Base-by-base conservation (phyloP, 371 early-diverging fungal genomes). In the Lichtheimia corymbifera region DNA sequence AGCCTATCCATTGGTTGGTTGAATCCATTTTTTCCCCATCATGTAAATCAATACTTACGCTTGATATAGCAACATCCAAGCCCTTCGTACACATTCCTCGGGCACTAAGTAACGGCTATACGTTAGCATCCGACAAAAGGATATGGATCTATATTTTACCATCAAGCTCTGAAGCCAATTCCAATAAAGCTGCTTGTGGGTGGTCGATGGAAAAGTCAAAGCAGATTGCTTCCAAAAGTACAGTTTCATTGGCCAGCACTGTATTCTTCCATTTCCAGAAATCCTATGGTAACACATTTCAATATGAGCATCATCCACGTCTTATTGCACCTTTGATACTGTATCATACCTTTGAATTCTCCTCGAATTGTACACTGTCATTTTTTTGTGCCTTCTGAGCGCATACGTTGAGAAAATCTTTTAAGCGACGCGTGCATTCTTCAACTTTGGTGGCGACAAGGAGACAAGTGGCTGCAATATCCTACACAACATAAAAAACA, bases 391-490 rank as follows among this genome's bases (percentile, higher is more conserved):
- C 86, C 60, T 86, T 87, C 66, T 83, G 83, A 1, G 82, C 82
- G 45, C 83, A 83, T 1, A 70, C 82, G 17, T 74, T 58, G 5
- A 88, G 75, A 50, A 89, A 77, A 62, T 87, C 87, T 53, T 72
- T 75, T 40, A 88, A 66, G 44, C 88, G 77, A 27, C 91, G 83
- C 35, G 84, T 83, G 50, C 82, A 74, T 66, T 94, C 94, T 66
- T 93, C 93, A 5, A 91, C 87, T 69, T 94, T 94, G 20, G 88
- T 85, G 7, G 93, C 89, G 17, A 94, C 70, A 61, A 87, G 87
- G 20, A 93, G 64, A 62, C 89, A 83, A 0, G 93, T 87, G 2
- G 90, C 90, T 13, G 86, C 93, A 58, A 92, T 85, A 53, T 92
- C 88, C 91, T 93, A 70, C 50, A 53, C 28, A 22, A 11, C 22